Percentiles rank a stretch among this genome's conserved stretches.
These are phyloP conservation scores for Asterella californica DNA, from an alignment of 225 moss, liverwort and hornwort species.

Conservation along the genomic window DNA sequence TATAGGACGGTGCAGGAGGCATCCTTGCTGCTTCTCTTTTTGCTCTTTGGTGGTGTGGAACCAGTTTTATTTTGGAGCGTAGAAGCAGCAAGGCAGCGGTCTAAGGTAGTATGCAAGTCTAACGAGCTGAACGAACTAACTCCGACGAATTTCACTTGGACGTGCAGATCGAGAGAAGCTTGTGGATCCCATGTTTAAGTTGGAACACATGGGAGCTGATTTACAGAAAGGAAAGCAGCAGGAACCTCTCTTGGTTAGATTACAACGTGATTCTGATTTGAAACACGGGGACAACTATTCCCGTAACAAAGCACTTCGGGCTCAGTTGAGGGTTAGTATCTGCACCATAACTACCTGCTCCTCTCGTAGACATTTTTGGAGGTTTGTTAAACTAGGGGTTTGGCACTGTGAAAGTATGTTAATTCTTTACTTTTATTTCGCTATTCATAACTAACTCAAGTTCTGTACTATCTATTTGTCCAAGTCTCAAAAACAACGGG, in stretches of 20 bases:
- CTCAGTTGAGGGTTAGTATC: slow-evolving; percentile 67
- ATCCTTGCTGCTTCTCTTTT: not conserved
- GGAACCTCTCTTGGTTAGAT: slow-evolving; percentile 71
- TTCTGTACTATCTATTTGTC: slow-evolving; percentile 12
- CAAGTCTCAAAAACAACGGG: slow-evolving; percentile 86
- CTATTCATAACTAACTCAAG: slow-evolving; percentile 8
- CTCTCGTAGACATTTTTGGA: not conserved
- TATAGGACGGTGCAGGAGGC: not conserved
- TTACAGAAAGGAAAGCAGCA: slow-evolving; percentile 82
- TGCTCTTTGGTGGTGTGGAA: not conserved
- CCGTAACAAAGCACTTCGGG: slow-evolving; percentile 90
- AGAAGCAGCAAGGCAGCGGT: not conserved
- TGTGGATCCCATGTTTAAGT: slow-evolving; percentile 80
- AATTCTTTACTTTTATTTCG: not conserved
- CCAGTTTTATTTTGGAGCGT: not conserved
- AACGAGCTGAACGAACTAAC: not conserved
- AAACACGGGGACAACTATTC: slow-evolving; percentile 84
- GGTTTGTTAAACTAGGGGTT: not conserved
- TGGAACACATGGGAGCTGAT: slow-evolving; percentile 95
- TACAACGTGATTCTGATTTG: slow-evolving; percentile 84
- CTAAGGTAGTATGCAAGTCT: not conserved
- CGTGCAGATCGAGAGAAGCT: slow-evolving; percentile 71
- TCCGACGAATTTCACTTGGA: not conserved
- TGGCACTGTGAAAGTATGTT: not conserved
- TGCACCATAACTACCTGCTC: not conserved